phyloP scores from a whole-genome alignment of 2,329 filamentous ascomycete species.

The Curvularia sp. region DNA sequence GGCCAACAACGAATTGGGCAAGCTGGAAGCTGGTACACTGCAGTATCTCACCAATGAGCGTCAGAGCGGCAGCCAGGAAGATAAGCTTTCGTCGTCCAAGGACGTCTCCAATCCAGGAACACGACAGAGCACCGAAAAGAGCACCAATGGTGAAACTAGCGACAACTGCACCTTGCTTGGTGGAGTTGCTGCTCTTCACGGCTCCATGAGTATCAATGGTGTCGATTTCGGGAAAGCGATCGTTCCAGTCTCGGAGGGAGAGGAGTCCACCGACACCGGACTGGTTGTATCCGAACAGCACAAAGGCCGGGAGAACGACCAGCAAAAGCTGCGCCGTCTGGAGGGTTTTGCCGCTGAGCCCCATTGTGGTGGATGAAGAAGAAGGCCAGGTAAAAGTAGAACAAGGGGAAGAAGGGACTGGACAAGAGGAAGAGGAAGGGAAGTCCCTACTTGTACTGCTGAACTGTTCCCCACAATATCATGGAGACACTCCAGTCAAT shows the following conservation, averaged over 20 bases:
- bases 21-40: constrained; percentile 57
- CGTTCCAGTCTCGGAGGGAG: constrained; percentile 50
- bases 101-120: constrained; percentile 55
- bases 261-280: constrained; percentile 59
- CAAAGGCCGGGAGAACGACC: constrained; percentile 53
- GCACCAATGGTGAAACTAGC: constrained; percentile 58
- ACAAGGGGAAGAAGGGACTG: constrained; percentile 15
- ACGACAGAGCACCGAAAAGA: constrained; percentile 56
- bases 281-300: constrained; percentile 63
- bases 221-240: constrained; percentile 60
- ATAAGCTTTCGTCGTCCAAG: constrained; percentile 58
- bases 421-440: constrained; percentile 12
- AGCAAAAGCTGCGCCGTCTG: constrained; percentile 46
- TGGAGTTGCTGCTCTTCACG: constrained; percentile 55
- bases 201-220: constrained; percentile 55
- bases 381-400: constrained; percentile 1
- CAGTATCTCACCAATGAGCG: constrained; percentile 55
- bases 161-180: constrained; percentile 56
- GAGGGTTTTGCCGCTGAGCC: constrained; percentile 36
- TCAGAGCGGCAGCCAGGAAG: constrained; percentile 51
- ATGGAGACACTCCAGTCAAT: constrained; percentile 9
- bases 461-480: constrained; percentile 31
- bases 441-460: constrained; percentile 28
- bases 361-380: constrained; percentile 20
- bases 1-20: constrained; percentile 56